These are phyloP conservation scores for Yamadazyma jaroonii DNA, from an alignment of 1,139 yeast species.

Conservation along the genomic window DNA sequence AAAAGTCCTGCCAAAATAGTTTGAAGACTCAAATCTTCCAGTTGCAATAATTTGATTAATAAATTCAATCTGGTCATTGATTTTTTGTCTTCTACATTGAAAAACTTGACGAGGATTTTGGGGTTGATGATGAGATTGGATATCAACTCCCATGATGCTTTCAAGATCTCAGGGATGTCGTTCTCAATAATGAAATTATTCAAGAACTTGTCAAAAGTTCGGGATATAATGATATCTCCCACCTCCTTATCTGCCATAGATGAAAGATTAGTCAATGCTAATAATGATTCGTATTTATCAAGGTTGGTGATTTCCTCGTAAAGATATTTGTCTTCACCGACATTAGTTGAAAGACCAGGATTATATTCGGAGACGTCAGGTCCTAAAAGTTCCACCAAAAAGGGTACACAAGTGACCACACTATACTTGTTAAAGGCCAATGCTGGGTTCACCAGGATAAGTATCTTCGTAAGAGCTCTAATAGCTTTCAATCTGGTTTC, in stretches of 20 bases:
- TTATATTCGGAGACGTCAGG: conserved; percentile 25
- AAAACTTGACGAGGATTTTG: conserved; percentile 45
- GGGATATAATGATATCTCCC: conserved; percentile 31
- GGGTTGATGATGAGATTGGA: conserved; percentile 48
- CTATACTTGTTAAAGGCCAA: conserved; percentile 41
- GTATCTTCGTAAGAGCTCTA: conserved; percentile 41
- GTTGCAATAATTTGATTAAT: conserved; percentile 38
- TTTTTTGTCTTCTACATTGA: conserved; percentile 35
- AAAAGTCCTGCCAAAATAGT: conserved; percentile 42
- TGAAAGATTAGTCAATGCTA: conserved; percentile 51
- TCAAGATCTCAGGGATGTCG: conserved; percentile 36
- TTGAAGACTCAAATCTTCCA: conserved; percentile 37
- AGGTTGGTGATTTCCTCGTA: conserved; percentile 25
- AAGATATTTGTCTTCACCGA: conserved; percentile 17
- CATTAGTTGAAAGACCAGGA: conserved; percentile 10
- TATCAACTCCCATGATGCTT: conserved; percentile 47
- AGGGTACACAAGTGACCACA: conserved; percentile 42
- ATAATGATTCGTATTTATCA: conserved; percentile 43
- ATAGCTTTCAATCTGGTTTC: conserved; percentile 28
- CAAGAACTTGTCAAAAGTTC: conserved; percentile 31
- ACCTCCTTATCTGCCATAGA: conserved; percentile 22
- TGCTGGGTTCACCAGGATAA: conserved; percentile 41
- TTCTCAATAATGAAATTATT: conserved; percentile 39
- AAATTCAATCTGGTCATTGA: conserved; percentile 32
- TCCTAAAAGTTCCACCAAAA: conserved; percentile 46